A percentile compares a stretch with the other conserved stretches of the same genome.
phyloP scores from a whole-genome alignment of 768 basidiomycete species.

The Pulveroboletus sp. region DNA sequence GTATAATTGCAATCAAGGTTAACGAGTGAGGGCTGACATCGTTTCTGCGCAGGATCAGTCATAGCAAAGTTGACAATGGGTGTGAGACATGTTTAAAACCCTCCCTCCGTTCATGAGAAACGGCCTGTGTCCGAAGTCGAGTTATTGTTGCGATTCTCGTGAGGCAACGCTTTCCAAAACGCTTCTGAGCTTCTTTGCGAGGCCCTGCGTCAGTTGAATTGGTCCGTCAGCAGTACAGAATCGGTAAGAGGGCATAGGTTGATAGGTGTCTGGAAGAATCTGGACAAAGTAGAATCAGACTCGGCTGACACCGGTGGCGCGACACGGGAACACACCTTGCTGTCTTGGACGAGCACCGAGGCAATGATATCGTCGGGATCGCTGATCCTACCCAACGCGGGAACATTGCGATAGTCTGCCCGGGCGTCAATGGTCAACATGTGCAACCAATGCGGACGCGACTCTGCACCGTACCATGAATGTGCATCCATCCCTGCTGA shows the following conservation, averaged over 20 bases:
- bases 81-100: background rate
- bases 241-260: slow-evolving; percentile 81
- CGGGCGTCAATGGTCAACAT: background rate
- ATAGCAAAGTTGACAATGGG: no score
- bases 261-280: slow-evolving; percentile 71
- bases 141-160: slow-evolving; percentile 26
- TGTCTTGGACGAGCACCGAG: slow-evolving; percentile 65
- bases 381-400: slow-evolving; percentile 69
- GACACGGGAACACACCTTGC: slow-evolving; percentile 44
- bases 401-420: slow-evolving; percentile 69
- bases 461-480: slow-evolving; percentile 44
- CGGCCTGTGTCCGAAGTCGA: no score
- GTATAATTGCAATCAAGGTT: no score
- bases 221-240: slow-evolving; percentile 74
- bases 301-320: background rate
- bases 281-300: slow-evolving; percentile 19
- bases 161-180: slow-evolving; percentile 34
- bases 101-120: background rate
- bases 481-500: slow-evolving; percentile 83
- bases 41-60: background rate
- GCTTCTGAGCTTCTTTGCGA: slow-evolving; percentile 46
- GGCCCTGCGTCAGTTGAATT: slow-evolving; percentile 62
- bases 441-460: background rate
- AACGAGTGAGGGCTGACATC: background rate
- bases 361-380: slow-evolving; percentile 84